Base-by-base conservation (phyloP, 306 rosid genomes). In the Glycine tomentella region DNA sequence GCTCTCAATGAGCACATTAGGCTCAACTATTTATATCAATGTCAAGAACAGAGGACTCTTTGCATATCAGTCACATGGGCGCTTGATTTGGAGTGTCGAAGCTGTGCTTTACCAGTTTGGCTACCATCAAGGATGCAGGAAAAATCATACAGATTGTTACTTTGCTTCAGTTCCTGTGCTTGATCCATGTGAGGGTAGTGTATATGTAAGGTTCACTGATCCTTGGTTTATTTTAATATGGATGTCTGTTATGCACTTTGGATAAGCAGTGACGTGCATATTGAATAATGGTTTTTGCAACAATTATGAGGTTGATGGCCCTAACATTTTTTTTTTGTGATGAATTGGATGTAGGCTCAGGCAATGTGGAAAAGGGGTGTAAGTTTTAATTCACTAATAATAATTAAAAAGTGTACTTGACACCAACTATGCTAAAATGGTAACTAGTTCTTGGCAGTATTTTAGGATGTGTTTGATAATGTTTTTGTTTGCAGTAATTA, bases 151-250 rank as follows among this genome's bases (percentile, higher is more conserved):
- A 25, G 82, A 85, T 75, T 94, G 95, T 63, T 86, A 74, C 72
- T 94, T 94, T 81, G 73, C 84, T 25, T 92, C 98, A 7, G 84
- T 45, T 36, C 95, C 97, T 2, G 79, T 92, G 81, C 83, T 94
- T 83, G 97, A 94, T 89, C 93, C 77, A 79, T 92, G 98, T 44
- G 97, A 94, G 83, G 95, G 89, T 76, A 88, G 88, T 80, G 75
- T 92, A 51, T 92, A 94, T 83, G 97, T 94, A 91, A 85, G 94
- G 16, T 62, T 86, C 65, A 16, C 78, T 80, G 72, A 4, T 74
- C 87, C 78, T 46, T 79, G 33, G 8, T 53, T 74, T 16, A 40
- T 56, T 44, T 58, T 49, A 56, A 34, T 17, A 8, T 36, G 3
- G 2, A 25, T 36, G 2, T 25, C 7, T 49, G 48, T 49, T 59